phyloP scores from a whole-genome alignment of 2,329 filamentous ascomycete genomes.

The Pseudocercospora cruenta region DNA sequence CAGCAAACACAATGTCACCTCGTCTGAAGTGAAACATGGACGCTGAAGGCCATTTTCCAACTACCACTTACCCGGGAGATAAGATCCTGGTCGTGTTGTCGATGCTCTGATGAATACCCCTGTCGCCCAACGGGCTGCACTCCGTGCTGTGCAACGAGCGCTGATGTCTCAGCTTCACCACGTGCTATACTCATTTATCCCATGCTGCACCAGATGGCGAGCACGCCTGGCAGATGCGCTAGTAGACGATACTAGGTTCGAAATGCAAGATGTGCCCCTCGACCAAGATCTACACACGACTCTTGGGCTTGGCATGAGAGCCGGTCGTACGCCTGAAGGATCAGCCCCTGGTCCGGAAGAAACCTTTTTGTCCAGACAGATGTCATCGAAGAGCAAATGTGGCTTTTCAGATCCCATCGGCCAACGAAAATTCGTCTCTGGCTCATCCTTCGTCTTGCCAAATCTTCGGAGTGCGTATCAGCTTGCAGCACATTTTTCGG shows the following conservation, averaged over 20 bases:
- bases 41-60: not conserved
- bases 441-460: not conserved
- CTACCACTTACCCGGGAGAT: not conserved
- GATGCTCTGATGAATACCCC: not conserved
- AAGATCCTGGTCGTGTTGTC: not conserved
- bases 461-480: not conserved
- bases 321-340: not conserved
- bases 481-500: not conserved
- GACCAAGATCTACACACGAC: not conserved
- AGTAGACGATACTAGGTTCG: not conserved
- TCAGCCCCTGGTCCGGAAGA: not conserved
- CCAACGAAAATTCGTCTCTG: not conserved
- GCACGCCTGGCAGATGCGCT: slow-evolving; percentile 1
- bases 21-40: not conserved
- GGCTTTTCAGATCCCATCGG: no score
- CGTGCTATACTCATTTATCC: slow-evolving; percentile 3
- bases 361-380: not conserved
- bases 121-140: not conserved
- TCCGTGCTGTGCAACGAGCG: not conserved
- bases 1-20: not conserved
- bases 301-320: not conserved
- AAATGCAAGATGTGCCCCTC: not conserved
- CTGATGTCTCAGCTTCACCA: not conserved
- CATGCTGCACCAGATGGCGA: not conserved
- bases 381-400: not conserved